phyloP scores from a whole-genome alignment of 2,329 filamentous ascomycete genomes.

The Curvularia verruculosa region DNA sequence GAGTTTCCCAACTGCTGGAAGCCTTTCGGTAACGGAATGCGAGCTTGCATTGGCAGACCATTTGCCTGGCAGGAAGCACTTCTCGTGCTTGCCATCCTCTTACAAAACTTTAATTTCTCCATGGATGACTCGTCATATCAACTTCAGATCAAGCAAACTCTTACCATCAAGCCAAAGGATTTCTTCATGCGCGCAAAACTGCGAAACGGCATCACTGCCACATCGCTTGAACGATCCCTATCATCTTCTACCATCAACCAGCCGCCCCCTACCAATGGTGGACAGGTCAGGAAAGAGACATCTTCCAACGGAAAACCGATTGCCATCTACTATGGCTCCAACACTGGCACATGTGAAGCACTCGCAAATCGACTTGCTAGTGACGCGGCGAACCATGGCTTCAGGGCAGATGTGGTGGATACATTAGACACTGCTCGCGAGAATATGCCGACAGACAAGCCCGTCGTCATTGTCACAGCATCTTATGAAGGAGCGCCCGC shows the following conservation, averaged over 20 bases:
- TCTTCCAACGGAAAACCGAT: conserved; percentile 38
- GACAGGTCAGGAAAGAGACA: conserved; percentile 20
- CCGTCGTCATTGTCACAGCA: conserved; percentile 49
- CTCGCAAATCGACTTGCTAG: conserved; percentile 48
- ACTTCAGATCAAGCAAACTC: conserved; percentile 52
- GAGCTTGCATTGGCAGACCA: conserved; percentile 60
- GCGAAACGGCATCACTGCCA: conserved; percentile 40
- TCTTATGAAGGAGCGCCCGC: conserved; percentile 53
- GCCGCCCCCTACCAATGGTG: conserved; percentile 14
- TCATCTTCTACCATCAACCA: conserved; percentile 30
- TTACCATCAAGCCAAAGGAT: conserved; percentile 54
- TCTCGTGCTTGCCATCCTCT: conserved; percentile 51
- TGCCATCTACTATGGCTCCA: conserved; percentile 49
- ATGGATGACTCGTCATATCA: conserved; percentile 53
- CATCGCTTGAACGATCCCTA: conserved; percentile 38
- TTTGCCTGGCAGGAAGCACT: conserved; percentile 63
- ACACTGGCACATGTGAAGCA: conserved; percentile 52
- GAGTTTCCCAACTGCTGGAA: conserved; percentile 55
- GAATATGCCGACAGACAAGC: conserved; percentile 44
- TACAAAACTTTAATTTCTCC: conserved; percentile 55
- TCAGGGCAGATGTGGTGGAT: conserved; percentile 42
- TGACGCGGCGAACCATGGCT: conserved; percentile 47
- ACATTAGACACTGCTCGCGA: conserved; percentile 46
- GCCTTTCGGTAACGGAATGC: conserved; percentile 61
- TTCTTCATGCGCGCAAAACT: conserved; percentile 49